Percentiles rank a stretch among this genome's conserved stretches.
These are phyloP conservation scores for Solanum peruvianum DNA, from an alignment of 257 asterid genomes.

Conservation along the genomic window DNA sequence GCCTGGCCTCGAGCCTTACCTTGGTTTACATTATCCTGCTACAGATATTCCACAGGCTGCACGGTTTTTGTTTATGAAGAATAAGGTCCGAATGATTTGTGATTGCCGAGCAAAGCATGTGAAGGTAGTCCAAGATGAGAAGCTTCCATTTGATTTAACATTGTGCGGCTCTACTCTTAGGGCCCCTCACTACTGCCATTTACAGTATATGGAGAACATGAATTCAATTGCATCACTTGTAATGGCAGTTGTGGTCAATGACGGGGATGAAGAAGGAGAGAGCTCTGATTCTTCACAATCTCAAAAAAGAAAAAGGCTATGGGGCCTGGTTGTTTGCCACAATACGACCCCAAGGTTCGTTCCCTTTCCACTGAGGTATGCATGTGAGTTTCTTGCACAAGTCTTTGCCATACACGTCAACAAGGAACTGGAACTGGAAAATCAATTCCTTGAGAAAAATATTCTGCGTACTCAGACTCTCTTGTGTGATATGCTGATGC, in stretches of 20 bases:
- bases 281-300: constrained; percentile 34
- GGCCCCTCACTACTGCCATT: constrained; percentile 91
- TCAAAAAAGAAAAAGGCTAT: constrained; percentile 61
- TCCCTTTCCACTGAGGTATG: constrained; percentile 92
- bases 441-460: constrained; percentile 79
- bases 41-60: constrained; percentile 98
- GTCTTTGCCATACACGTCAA: constrained; percentile 86
- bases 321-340: constrained; percentile 98
- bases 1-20: constrained; percentile 84
- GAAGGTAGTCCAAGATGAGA: constrained; percentile 70
- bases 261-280: constrained; percentile 56
- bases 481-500: constrained; percentile 79
- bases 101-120: constrained; percentile 77
- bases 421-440: constrained; percentile 77
- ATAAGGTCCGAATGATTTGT: constrained; percentile 90
- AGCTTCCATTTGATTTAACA: constrained; percentile 70
- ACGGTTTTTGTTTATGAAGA: constrained; percentile 87
- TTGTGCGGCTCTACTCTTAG: constrained; percentile 85
- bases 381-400: constrained; percentile 91
- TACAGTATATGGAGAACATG: constrained; percentile 95
- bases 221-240: constrained; percentile 83
- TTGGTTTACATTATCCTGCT: constrained; percentile 91
- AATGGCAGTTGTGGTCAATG: constrained; percentile 86
- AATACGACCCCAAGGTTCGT: constrained; percentile 83
- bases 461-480: constrained; percentile 77